These are phyloP conservation scores for Candida sakaeoensis DNA, from an alignment of 805 yeast genomes.

Conservation along the genomic window DNA sequence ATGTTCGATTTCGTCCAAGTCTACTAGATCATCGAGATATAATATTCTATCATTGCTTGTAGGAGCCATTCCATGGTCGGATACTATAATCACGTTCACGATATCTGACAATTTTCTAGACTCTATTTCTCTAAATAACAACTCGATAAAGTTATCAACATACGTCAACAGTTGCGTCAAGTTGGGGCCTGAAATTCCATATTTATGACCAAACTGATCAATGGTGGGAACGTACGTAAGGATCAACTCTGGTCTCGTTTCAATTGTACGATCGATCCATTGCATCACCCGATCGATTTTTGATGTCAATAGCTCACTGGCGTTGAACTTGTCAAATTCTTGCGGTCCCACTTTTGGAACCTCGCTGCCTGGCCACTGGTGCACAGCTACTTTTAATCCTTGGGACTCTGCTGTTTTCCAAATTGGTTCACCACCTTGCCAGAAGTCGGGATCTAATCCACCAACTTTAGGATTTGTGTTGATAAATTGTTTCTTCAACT, in stretches of 20 bases:
- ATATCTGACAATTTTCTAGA: conserved; percentile 57
- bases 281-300: conserved; percentile 57
- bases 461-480: conserved; percentile 56
- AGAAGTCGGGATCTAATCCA: conserved; percentile 54
- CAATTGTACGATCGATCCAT: conserved; percentile 62
- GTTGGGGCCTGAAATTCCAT: conserved; percentile 63
- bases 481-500: conserved; percentile 50
- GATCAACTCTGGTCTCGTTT: conserved; percentile 68
- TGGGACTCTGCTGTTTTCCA: conserved; percentile 75
- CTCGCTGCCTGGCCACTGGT: conserved; percentile 97
- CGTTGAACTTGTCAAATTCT: conserved; percentile 61
- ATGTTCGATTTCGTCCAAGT: conserved; percentile 51
- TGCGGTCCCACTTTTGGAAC: conserved; percentile 55
- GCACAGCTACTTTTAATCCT: conserved; percentile 67
- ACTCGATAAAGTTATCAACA: conserved; percentile 64
- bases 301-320: conserved; percentile 51
- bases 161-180: conserved; percentile 50
- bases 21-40: conserved; percentile 68
- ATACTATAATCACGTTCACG: conserved; percentile 53
- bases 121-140: conserved; percentile 44
- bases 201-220: conserved; percentile 71
- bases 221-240: conserved; percentile 77
- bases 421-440: conserved; percentile 84
- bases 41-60: conserved; percentile 67
- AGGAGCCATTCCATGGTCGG: conserved; percentile 34